Evolutionary conservation across 495 filamentous ascomycete genomes (phyloP), one percentile per base, ranked within the genome.

Genomic region (Penicillium coffeae): DNA sequence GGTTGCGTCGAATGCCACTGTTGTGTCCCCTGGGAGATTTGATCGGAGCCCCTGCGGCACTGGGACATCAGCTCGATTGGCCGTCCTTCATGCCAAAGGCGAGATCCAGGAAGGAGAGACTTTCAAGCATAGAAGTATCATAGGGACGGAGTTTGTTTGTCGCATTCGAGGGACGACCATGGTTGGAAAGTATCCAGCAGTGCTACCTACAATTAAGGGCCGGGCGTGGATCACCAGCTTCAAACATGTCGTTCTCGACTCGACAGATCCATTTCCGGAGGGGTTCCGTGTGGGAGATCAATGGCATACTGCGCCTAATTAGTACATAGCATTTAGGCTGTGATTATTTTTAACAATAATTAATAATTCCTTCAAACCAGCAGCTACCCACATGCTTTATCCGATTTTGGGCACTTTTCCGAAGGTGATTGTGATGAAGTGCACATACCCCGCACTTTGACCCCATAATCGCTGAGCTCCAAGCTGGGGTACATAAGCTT

Each of bases 1-100:
- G 43, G 45, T 42, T 16, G 58, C 61, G n/a, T 25, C 25, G 1
- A 69, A 68, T 42, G 54, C 65, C 2, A 60, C 62, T 13, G 55
- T 70, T 21, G 65, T 69, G 6, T 69, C 65, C 1, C 67, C 67
- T 1, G 67, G 67, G 8, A 48, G 67, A 16, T 62, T 68, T 30
- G 67, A 70, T 50, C 63, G 67, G 3, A 63, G 65, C 27, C 67
- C 65, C 8, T 70, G 67, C 45, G 67, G 67, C 2, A 67, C 67
- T 14, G 67, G 65, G 9, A 70, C 58, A 7, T 65, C 42, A 45
- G 67, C 67, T 10, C 58, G 67, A n/a, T 21, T 70, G 19, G 67
- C 67, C 0, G 56, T 65, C 6, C 22, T 70, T 41, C 63, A 70
- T 51, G 58, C 61, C 6, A 41, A 59, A 15, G 63, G 60, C 3